A percentile compares a stretch with the other conserved stretches of the same genome.
Conservation (phyloP, 257 asterid species). For the Lavandula angustifolia region DNA sequence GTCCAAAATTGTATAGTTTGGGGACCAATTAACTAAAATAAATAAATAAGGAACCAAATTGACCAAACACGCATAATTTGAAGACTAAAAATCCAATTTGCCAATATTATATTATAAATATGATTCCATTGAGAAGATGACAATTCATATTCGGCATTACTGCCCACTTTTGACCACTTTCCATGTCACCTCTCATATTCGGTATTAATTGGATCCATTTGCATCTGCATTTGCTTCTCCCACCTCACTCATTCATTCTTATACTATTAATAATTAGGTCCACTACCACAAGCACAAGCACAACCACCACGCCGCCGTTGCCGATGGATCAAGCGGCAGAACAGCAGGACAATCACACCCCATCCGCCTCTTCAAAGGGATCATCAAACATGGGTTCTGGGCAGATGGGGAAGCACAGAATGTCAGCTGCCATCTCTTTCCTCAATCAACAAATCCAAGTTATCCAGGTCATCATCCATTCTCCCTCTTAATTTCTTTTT, state of each 20-base stretch:
- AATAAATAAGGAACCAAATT: no score
- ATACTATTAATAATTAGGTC: neutral
- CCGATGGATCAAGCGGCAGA: slow-evolving; percentile 31
- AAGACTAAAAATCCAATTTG: no score
- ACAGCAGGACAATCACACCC: slow-evolving; percentile 28
- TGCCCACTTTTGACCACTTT: slow-evolving; percentile 38
- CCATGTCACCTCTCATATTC: slow-evolving; percentile 11
- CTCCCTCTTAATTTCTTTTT: no score
- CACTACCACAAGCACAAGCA: slow-evolving; percentile 13
- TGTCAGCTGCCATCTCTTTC: slow-evolving; percentile 55
- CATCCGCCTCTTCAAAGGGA: slow-evolving; percentile 33
- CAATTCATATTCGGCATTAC: slow-evolving; percentile 7
- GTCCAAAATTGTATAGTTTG: no score
- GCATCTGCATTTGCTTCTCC: neutral
- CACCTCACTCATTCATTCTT: neutral
- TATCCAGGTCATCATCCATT: slow-evolving; percentile 41
- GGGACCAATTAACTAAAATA: no score
- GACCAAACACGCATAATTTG: no score
- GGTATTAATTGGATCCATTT: slow-evolving; percentile 1
- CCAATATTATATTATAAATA: neutral
- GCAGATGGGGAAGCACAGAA: slow-evolving; percentile 59
- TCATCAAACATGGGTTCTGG: slow-evolving; percentile 20
- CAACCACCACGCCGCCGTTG: neutral
- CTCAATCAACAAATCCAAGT: slow-evolving; percentile 62
- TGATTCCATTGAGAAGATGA: neutral